These are phyloP conservation scores for Penicillium bovifimosum DNA, from an alignment of 495 filamentous ascomycete genomes.

Conservation along the genomic window DNA sequence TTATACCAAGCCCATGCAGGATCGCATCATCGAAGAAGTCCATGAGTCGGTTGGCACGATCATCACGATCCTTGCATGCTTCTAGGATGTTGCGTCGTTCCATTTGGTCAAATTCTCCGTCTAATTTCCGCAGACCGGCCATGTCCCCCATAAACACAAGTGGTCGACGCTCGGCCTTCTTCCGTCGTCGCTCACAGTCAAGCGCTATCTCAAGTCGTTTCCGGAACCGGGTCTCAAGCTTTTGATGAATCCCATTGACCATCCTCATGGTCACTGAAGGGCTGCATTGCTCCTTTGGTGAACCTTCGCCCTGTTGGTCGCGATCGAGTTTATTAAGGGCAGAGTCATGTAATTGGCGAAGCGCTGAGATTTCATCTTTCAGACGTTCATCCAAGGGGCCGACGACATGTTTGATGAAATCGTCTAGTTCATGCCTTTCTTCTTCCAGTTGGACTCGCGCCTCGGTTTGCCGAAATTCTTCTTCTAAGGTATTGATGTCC, in stretches of 20 bases:
- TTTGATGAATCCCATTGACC: conserved; percentile 41
- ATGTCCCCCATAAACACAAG: conserved; percentile 49
- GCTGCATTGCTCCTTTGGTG: conserved; percentile 28
- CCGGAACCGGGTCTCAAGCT: conserved; percentile 46
- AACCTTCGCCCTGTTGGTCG: conserved; percentile 36
- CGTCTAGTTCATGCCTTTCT: conserved; percentile 49
- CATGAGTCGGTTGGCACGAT: conserved; percentile 48
- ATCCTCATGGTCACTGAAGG: conserved; percentile 43
- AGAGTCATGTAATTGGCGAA: conserved; percentile 48
- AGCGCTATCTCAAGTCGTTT: conserved; percentile 48
- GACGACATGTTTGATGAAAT: conserved; percentile 49
- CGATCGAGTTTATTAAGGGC: conserved; percentile 38
- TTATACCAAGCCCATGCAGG: conserved; percentile 46
- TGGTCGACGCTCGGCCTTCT: conserved; percentile 47
- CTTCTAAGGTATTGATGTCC: conserved; percentile 55
- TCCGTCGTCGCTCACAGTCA: conserved; percentile 48
- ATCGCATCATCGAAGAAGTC: conserved; percentile 50
- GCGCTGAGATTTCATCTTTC: conserved; percentile 46
- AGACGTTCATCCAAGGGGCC: conserved; percentile 46
- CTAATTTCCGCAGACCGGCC: conserved; percentile 41
- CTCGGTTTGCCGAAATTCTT: conserved; percentile 54
- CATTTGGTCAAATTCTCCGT: conserved; percentile 50
- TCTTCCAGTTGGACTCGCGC: conserved; percentile 49
- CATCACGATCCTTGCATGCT: conserved; percentile 45
- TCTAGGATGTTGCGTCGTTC: conserved; percentile 48